These are phyloP conservation scores for Cyathus olla DNA, from an alignment of 1,284 basidiomycete species.

Conservation along the genomic window DNA sequence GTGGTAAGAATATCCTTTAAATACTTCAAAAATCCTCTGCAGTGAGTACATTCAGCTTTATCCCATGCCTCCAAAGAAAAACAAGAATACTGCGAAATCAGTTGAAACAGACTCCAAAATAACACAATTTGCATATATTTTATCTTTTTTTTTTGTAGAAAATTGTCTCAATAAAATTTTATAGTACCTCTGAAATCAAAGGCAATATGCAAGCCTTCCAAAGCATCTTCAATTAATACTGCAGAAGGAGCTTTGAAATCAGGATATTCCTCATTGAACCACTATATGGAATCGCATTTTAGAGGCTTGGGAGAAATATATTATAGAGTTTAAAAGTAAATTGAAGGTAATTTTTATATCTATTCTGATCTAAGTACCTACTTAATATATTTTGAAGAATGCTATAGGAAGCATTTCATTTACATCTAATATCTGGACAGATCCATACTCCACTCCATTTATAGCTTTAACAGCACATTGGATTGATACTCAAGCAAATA, in stretches of 20 bases:
- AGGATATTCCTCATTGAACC: conserved; percentile 35
- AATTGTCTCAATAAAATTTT: too few relatives aligned
- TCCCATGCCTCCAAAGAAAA: too few relatives aligned
- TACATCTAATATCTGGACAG: conserved; percentile 44
- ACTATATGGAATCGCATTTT: conserved; percentile 23
- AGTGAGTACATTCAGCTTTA: too few relatives aligned
- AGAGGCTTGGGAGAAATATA: conserved; percentile 24
- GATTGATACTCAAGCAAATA: conserved; percentile 20
- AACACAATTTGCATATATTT: too few relatives aligned
- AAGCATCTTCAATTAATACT: too few relatives aligned
- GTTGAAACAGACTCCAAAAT: too few relatives aligned
- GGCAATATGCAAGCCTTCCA: too few relatives aligned
- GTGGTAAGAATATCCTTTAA: too few relatives aligned
- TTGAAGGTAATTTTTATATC: conserved; percentile 12
- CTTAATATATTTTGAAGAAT: conserved; percentile 13
- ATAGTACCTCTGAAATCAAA: too few relatives aligned
- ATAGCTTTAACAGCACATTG: conserved; percentile 47
- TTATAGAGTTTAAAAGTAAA: conserved; percentile 12
- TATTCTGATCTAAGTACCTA: neutral
- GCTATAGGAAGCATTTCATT: conserved; percentile 38
- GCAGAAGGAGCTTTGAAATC: conserved; percentile 21
- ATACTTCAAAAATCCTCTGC: too few relatives aligned
- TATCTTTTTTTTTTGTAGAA: too few relatives aligned
- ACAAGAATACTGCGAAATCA: too few relatives aligned
- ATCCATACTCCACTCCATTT: conserved; percentile 37